phyloP scores from a whole-genome alignment of 1,284 basidiomycete genomes.

The Irpex lacteus region DNA sequence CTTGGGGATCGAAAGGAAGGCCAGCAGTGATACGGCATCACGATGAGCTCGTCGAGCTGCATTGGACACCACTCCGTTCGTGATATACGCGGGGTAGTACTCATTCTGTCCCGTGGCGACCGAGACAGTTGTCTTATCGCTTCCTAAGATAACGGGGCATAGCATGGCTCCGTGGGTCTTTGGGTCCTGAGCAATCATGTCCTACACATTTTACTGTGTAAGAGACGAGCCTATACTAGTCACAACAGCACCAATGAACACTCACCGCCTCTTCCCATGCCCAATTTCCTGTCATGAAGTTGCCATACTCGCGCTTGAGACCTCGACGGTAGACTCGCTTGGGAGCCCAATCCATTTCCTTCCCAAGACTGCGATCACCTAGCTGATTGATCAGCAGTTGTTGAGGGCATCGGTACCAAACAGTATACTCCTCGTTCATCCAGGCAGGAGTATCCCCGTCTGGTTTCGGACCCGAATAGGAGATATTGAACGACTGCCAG shows the following conservation, averaged over 20 bases:
- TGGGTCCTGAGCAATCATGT: not conserved
- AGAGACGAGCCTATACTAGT: too few relatives aligned
- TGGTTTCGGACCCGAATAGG: not conserved
- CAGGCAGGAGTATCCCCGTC: not conserved
- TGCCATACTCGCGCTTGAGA: not conserved
- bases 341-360: not conserved
- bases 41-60: not conserved
- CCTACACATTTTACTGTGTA: not conserved
- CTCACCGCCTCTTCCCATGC: not conserved
- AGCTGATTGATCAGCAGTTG: not conserved
- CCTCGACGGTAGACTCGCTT: not conserved
- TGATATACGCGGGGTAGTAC: not conserved
- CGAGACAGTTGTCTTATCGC: not conserved
- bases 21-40: not conserved
- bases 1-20: not conserved
- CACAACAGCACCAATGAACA: too few relatives aligned
- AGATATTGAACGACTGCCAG: not conserved
- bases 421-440: not conserved
- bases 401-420: not conserved
- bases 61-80: not conserved
- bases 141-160: not conserved
- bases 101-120: not conserved
- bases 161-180: not conserved
- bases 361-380: not conserved
- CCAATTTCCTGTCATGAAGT: not conserved